Conservation (phyloP, 441 rosid species). For the Melianthus villosus region DNA sequence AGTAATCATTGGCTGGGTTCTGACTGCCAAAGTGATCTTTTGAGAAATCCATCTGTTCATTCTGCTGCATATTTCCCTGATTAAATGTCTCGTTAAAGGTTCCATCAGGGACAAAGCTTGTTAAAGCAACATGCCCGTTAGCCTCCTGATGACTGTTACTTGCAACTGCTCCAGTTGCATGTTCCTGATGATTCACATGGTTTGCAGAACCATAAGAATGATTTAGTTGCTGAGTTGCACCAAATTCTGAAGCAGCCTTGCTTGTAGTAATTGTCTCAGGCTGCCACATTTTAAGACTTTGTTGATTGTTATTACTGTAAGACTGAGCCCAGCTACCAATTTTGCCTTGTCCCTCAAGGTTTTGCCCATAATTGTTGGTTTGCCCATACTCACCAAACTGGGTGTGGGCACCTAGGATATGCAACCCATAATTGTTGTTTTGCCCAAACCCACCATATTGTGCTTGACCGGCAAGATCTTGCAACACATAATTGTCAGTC, state of each 20-base stretch:
- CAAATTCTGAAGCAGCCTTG: constrained; percentile 19
- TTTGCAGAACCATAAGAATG: constrained; percentile 25
- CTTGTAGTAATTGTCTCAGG: constrained; percentile 21
- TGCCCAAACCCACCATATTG: constrained; percentile 29
- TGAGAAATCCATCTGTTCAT: constrained; percentile 29
- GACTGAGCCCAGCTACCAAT: not conserved
- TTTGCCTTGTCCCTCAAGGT: not conserved
- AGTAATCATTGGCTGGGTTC: constrained; percentile 29
- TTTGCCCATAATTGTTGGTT: not conserved
- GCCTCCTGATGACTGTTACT: constrained; percentile 26
- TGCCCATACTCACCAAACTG: constrained; percentile 1
- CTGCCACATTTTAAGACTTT: constrained; percentile 11
- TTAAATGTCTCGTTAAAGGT: constrained; percentile 30
- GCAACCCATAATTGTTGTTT: no score
- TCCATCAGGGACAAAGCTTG: constrained; percentile 22
- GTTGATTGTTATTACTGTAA: not conserved
- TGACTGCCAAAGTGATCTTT: constrained; percentile 36
- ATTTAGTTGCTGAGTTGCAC: constrained; percentile 32
- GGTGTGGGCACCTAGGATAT: no score
- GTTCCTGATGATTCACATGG: constrained; percentile 16
- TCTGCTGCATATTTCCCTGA: constrained; percentile 31
- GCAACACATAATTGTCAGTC: constrained; percentile 21
- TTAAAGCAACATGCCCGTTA: constrained; percentile 29
- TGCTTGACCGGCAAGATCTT: constrained; percentile 22
- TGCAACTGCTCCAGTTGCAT: constrained; percentile 17